Conservation (phyloP, 2,329 filamentous ascomycete genomes). For the Trichophyton benhamiae region DNA sequence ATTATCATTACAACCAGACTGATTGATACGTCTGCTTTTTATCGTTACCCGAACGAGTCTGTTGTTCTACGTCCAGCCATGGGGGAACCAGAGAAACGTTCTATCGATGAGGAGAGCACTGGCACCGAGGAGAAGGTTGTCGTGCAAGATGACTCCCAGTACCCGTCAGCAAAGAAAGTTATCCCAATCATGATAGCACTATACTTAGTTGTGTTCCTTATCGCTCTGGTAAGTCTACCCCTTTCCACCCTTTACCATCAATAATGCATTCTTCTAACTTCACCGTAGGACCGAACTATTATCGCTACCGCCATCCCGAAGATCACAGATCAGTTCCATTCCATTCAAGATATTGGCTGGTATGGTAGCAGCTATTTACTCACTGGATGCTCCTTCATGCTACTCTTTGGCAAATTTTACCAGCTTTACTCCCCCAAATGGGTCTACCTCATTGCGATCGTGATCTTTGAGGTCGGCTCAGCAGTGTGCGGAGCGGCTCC, state of each 20-base stretch:
- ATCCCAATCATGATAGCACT: slow-evolving; percentile 7
- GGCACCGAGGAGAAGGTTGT: neutral
- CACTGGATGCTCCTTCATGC: slow-evolving; percentile 31
- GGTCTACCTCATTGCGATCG: slow-evolving; percentile 27
- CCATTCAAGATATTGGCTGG: slow-evolving; percentile 37
- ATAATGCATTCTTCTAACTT: neutral
- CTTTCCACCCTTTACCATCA: neutral
- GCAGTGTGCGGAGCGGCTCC: slow-evolving; percentile 27
- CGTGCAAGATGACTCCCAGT: neutral
- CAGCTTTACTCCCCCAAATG: slow-evolving; percentile 33
- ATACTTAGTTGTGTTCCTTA: slow-evolving; percentile 7
- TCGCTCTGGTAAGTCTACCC: slow-evolving; percentile 6
- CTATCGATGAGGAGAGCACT: neutral
- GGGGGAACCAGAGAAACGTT: neutral
- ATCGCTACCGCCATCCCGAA: slow-evolving; percentile 36
- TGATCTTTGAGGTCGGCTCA: slow-evolving; percentile 33
- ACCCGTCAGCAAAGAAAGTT: slow-evolving; percentile 4
- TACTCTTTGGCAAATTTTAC: slow-evolving; percentile 34
- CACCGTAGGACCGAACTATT: slow-evolving; percentile 28
- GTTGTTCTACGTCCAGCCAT: neutral
- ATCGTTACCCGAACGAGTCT: neutral
- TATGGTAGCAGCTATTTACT: slow-evolving; percentile 36
- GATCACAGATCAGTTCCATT: slow-evolving; percentile 38
- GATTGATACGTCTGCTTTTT: neutral
- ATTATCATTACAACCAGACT: no score